Evolutionary conservation across 2,329 filamentous ascomycete genomes (phyloP).

Genomic region (Trichoderma sp.): DNA sequence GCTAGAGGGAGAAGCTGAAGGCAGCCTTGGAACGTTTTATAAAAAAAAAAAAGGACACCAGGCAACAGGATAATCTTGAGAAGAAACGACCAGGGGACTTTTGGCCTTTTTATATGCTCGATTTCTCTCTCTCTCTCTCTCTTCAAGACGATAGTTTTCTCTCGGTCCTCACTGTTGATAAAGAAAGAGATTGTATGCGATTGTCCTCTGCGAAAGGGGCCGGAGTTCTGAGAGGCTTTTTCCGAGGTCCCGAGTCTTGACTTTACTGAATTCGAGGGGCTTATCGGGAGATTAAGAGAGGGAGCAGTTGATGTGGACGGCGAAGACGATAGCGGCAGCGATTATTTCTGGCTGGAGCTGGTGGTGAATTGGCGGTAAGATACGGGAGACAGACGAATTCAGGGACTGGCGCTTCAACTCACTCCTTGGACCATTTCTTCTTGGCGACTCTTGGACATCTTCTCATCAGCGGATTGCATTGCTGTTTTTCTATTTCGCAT

Average conservation of each 20-base stretch:
- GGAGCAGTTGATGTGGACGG: background rate
- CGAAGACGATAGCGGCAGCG: background rate
- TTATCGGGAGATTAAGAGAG: background rate
- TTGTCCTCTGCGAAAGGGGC: background rate
- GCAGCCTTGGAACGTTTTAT: background rate
- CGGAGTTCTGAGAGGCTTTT: background rate
- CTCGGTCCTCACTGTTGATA: background rate
- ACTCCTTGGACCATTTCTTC: background rate
- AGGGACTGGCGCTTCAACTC: background rate
- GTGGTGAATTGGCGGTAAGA: background rate
- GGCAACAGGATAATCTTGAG: constrained; percentile 19
- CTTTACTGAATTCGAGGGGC: background rate
- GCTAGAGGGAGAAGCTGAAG: constrained; percentile 2
- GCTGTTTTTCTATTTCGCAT: background rate
- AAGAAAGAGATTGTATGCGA: background rate
- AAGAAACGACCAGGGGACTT: background rate
- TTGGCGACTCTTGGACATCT: background rate
- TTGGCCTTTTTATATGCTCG: background rate
- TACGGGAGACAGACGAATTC: background rate
- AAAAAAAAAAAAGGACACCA: background rate
- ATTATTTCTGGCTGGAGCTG: background rate
- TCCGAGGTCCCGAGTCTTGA: background rate
- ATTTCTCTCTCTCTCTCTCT: background rate
- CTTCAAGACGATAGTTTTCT: background rate
- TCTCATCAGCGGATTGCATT: background rate